A percentile compares a stretch with the other conserved stretches of the same genome.
Conservation (phyloP, 768 basidiomycete genomes). For the Serpula lacrymans region DNA sequence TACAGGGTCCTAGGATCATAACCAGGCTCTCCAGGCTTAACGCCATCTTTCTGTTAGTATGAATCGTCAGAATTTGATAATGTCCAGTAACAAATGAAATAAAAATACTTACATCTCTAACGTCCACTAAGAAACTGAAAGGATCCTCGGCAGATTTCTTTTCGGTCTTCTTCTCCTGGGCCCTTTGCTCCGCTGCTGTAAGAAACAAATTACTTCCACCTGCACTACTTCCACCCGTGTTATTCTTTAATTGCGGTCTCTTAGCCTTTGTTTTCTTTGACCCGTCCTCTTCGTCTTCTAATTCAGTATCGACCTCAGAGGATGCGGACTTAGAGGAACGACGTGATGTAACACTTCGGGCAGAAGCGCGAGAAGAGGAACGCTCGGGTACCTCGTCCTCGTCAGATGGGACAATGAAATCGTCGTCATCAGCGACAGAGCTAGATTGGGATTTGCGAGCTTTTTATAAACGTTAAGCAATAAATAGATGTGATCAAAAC, state of each 20-base stretch:
- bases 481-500: slow-evolving; percentile 1
- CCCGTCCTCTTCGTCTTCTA: slow-evolving; percentile 36
- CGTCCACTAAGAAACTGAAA: slow-evolving; percentile 69
- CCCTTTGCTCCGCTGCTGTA: slow-evolving; percentile 78
- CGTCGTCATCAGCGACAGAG: slow-evolving; percentile 58
- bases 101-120: slow-evolving; percentile 57
- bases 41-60: slow-evolving; percentile 68
- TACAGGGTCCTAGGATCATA: slow-evolving; percentile 90
- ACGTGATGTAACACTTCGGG: slow-evolving; percentile 32
- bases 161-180: slow-evolving; percentile 73
- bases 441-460: slow-evolving; percentile 36
- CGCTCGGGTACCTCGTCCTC: slow-evolving; percentile 52
- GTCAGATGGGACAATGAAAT: slow-evolving; percentile 69
- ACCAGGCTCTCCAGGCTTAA: slow-evolving; percentile 71
- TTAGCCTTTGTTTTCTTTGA: slow-evolving; percentile 33
- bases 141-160: slow-evolving; percentile 79
- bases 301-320: slow-evolving; percentile 36
- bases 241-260: slow-evolving; percentile 28
- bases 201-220: slow-evolving; percentile 50
- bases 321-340: slow-evolving; percentile 31
- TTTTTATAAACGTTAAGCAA: slow-evolving; percentile 15
- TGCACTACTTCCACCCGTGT: slow-evolving; percentile 21
- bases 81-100: neutral
- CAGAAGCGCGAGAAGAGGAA: slow-evolving; percentile 52
- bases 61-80: slow-evolving; percentile 4